These are phyloP conservation scores for Cryptococcus sp. DNA, from an alignment of 1,284 basidiomycete genomes.

Conservation along the genomic window DNA sequence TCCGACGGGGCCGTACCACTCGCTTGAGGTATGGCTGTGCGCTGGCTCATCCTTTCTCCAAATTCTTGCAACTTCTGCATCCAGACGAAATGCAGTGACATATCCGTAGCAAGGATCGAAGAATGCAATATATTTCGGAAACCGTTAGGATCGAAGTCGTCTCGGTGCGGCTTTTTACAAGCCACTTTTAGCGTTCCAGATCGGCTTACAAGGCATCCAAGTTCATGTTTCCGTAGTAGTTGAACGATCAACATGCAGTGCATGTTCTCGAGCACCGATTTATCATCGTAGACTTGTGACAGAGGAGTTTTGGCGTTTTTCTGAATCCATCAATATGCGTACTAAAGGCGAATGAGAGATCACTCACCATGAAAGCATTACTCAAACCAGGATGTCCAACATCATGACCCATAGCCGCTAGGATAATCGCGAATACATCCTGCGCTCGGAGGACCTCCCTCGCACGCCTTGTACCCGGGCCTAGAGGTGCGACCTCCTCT, in stretches of 20 bases:
- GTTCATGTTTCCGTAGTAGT: conserved; percentile 73
- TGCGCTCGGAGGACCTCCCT: conserved; percentile 55
- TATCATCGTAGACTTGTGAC: conserved; percentile 78
- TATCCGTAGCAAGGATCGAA: conserved; percentile 85
- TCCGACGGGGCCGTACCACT: background rate
- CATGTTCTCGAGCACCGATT: conserved; percentile 87
- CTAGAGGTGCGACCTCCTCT: conserved; percentile 18
- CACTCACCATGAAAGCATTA: conserved; percentile 81
- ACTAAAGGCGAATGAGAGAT: background rate
- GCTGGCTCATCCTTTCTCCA: conserved; percentile 28
- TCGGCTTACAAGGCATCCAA: conserved; percentile 50
- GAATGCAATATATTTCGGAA: conserved; percentile 70
- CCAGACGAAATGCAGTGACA: conserved; percentile 81
- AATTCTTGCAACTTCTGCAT: conserved; percentile 62
- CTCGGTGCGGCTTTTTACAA: conserved; percentile 15
- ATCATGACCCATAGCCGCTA: conserved; percentile 91
- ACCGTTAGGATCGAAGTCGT: conserved; percentile 47
- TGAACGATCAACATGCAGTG: conserved; percentile 79
- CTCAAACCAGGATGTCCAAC: conserved; percentile 90
- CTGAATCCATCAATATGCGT: conserved; percentile 47
- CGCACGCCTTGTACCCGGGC: conserved; percentile 31
- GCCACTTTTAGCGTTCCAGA: background rate
- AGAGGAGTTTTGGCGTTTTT: conserved; percentile 87
- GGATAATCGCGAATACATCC: conserved; percentile 75
- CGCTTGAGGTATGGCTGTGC: background rate